Evolutionary conservation across 192 early-diverging fungal species (phyloP), one percentile per base, ranked within the genome.

Genomic region (Rhizophlyctis rosea): DNA sequence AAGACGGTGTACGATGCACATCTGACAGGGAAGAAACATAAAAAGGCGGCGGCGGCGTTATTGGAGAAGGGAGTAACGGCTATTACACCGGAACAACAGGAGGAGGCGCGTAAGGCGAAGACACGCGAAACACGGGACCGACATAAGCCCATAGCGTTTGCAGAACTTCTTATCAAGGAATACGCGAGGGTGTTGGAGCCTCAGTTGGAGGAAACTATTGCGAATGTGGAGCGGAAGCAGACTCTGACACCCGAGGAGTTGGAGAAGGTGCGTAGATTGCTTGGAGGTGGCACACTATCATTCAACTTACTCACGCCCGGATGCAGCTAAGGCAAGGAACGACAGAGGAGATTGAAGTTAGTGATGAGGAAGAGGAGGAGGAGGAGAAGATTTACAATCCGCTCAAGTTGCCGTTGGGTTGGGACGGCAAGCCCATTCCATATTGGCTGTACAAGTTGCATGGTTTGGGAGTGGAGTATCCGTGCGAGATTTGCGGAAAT

Each of bases 401-500:
- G 21, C 81, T 97, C 16, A 98, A 97, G 57, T 69, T 98, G 49
- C 94, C 94, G 1, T 68, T 98, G 54, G 96, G 94, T 13, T 97
- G 92, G 92, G 96, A 98, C 69, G 96, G 94, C 34, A 98, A 98
- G 71, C 96, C 94, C 21, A 98, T 98, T 75, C 95, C 95, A 21
- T 98, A 91, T 70, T 98, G 96, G 96, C 77, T 98, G 30, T 98
- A 92, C 83, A 97, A 96, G 75, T 78, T 98, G 50, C 96, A 97
- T 67, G 96, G 96, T 3, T 75, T 98, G 54, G 92, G 92, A 13
- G 89, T 94, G 30, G 90, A 95, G 63, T 96, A 96, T 65, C 79
- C 88, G 0, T 98, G 96, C 68, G 94, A 98, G 76, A 95, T 98
- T 57, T 98, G 96, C 67, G 96, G 94, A 30, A 92, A 94, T 62